Evolutionary conservation across 768 basidiomycete species (phyloP).

Genomic region (Sarcodon sp.): DNA sequence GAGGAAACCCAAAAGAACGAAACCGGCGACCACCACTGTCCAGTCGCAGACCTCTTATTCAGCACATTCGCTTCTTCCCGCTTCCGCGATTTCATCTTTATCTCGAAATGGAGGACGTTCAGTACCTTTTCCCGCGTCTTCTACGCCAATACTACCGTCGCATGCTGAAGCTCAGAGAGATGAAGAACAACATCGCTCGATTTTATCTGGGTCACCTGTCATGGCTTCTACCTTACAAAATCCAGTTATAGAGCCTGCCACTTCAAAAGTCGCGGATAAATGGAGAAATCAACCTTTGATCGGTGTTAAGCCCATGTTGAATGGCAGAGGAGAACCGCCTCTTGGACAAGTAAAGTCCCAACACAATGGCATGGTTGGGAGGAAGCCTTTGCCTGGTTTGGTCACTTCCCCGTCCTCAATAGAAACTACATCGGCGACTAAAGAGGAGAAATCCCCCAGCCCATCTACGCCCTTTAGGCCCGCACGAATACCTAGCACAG

Average conservation of each 20-base stretch:
- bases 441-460: background rate
- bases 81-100: too few relatives aligned
- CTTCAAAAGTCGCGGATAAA: background rate
- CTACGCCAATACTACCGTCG: background rate
- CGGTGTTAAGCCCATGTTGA: background rate
- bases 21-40: constrained; percentile 7
- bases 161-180: background rate
- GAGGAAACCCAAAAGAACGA: constrained; percentile 49
- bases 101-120: too few relatives aligned
- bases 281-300: background rate
- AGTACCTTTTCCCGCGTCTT: constrained; percentile 1
- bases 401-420: background rate
- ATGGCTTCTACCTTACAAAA: background rate
- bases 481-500: constrained; percentile 52
- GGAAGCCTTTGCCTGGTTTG: background rate
- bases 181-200: background rate
- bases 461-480: constrained; percentile 27
- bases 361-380: background rate
- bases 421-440: background rate
- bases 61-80: background rate
- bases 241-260: background rate
- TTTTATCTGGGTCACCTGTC: background rate
- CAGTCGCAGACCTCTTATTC: background rate
- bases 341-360: background rate
- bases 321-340: background rate